Percentiles rank a stretch among this genome's conserved stretches.
Evolutionary conservation across 164 flowering plant genomes (phyloP).

Genomic region (Aristolochia californica): DNA sequence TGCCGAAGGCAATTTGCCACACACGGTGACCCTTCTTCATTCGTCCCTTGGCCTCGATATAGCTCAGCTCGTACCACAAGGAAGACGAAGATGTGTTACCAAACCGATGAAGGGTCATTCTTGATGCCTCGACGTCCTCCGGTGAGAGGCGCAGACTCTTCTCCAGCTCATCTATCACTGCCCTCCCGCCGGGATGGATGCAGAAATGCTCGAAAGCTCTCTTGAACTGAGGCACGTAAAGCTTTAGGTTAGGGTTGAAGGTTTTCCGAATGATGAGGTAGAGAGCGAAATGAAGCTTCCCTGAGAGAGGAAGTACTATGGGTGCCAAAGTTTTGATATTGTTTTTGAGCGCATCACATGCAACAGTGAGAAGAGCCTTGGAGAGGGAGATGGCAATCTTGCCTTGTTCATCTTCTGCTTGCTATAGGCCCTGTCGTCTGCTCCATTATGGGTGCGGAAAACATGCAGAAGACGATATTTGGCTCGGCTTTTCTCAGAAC

Average conservation of each 20-base stretch:
- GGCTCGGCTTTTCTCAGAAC: constrained; percentile 9
- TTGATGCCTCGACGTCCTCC: constrained; percentile 83
- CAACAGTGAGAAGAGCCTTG: constrained; percentile 33
- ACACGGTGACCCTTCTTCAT: too few species aligned
- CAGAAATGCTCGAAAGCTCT: constrained; percentile 83
- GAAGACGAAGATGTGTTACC: too few species aligned
- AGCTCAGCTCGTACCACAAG: too few species aligned
- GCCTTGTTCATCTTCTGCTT: constrained; percentile 10
- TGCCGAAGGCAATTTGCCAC: too few species aligned
- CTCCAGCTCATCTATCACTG: constrained; percentile 73
- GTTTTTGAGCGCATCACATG: constrained; percentile 31
- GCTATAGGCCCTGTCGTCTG: constrained; percentile 11
- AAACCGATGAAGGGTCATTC: too few species aligned
- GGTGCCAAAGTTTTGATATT: constrained; percentile 37
- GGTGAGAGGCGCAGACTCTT: constrained; percentile 64
- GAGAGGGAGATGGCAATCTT: constrained; percentile 18
- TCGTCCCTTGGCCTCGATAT: too few species aligned
- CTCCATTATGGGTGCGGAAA: constrained; percentile 13
- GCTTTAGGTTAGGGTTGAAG: constrained; percentile 43
- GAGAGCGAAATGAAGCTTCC: constrained; percentile 28
- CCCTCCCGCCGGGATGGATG: constrained; percentile 86
- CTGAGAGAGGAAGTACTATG: constrained; percentile 28
- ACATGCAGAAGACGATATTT: constrained; percentile 11
- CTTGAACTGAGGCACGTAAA: constrained; percentile 67
- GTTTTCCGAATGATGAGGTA: constrained; percentile 31